Evolutionary conservation across 768 basidiomycete species (phyloP), one percentile per base, ranked within the genome.

Genomic region (Coprinopsis marcescibilis): DNA sequence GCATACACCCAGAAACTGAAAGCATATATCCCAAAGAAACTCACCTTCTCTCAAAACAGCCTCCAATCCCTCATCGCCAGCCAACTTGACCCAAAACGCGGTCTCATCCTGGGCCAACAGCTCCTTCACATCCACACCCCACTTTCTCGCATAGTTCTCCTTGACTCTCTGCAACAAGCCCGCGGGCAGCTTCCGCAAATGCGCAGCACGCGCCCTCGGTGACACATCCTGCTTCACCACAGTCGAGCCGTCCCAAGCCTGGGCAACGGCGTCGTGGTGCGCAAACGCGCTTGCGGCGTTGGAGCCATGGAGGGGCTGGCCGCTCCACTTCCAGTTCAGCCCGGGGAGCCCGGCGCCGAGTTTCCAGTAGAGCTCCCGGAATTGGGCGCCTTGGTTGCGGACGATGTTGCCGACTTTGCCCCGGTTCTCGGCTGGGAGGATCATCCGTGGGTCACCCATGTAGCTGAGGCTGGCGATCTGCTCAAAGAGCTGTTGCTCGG

Each of bases 381-480:
- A 98, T 62, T 93, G 89, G 14, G 75, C 74, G 14, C 74, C 71
- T 67, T 96, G 90, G 42, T 80, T 81, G 46, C 72, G 70, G 33
- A 98, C 94, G 55, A 99, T 97, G 65, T 97, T 98, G 38, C 70
- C 69, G n/a, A 99, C 85, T 68, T 99, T 99, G 51, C 79, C 73
- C 23, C 93, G 83, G 67, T 98, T 96, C 74, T 99, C 96, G 0
- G 83, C 92, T 1, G 93, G 93, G 3, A 94, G 77, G 38, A 87
- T 55, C 96, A 99, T 99, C 36, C 96, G 81, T 25, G 90, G 89
- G 60, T 99, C 93, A 15, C 93, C 93, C 33, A 66, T 66, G 59
- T 99, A 99, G 52, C 82, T 85, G 17, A 99, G 81, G 0, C 83
- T 78, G 0, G 95, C 85, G 43, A 99, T 86, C 36, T 81, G 77